Evolutionary conservation across 208 protist genomes (phyloP), one percentile per base, ranked within the genome.

Genomic region (Balamuthia mandrillaris): DNA sequence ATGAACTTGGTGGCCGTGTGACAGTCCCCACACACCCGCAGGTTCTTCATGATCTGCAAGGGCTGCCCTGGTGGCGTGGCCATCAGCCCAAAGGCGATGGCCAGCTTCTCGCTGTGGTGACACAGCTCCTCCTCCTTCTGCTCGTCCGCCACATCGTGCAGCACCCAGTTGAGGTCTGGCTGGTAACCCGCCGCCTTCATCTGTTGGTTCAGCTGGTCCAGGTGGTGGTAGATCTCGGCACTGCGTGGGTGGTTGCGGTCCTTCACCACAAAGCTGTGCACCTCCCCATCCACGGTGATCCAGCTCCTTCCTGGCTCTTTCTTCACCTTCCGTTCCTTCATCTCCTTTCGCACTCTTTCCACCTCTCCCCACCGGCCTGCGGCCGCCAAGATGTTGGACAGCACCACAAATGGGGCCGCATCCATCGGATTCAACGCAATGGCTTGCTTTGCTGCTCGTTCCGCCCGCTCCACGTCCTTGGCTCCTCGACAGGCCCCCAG

Each of bases 1-100:
- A 86, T 86, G 75, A 63, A 79, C 54, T 86, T 86, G 37, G 82
- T 86, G 47, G 82, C 82, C 33, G 44, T 56, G 66, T 86, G 81
- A 37, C 81, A 86, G 42, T 86, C 81, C 7, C 49, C 49, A 79
- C 81, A 86, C 29, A 86, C 63, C n/a, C 81, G 63, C 10, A 86
- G 18, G 47, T 86, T 86, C 35, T 86, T 86, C 3, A 35, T 37
- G 6, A 86, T 74, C 31, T 37, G 49, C 24, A 86, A 0, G n/a
- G 81, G 21, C 44, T 56, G 33, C 0, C 65, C 41, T 16, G 60
- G 63, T 16, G 81, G 35, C 27, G 63, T 81, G 60, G n/a, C 58
- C 21, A 86, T 61, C 3, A 86, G 52, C 35, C 45, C 81, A 58
- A 60, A 86, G 12, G 24, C 1, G 14, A 86, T 49, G 31, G 81